phyloP scores from a whole-genome alignment of 176 grass and related monocot genomes.

The Elaeis guineensis region DNA sequence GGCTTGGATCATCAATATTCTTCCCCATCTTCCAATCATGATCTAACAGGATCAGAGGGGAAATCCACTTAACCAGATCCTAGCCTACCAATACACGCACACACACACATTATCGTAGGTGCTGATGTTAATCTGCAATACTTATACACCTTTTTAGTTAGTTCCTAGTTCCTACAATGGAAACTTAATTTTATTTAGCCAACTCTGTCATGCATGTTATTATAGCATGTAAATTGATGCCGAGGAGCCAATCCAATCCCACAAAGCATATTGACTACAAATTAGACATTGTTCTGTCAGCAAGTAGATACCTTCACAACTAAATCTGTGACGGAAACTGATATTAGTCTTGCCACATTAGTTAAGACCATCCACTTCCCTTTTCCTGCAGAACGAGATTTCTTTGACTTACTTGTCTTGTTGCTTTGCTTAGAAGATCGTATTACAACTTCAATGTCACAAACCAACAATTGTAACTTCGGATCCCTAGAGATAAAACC shows the following conservation, averaged over 20 bases:
- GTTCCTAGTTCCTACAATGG: not conserved
- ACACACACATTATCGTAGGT: too few species aligned
- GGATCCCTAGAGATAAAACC: slow-evolving; percentile 97
- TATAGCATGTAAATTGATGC: too few species aligned
- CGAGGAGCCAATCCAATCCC: not conserved
- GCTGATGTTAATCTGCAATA: not conserved
- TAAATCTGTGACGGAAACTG: slow-evolving; percentile 81
- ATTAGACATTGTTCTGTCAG: not conserved
- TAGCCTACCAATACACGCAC: too few species aligned
- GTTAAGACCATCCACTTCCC: slow-evolving; percentile 96
- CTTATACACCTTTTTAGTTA: not conserved
- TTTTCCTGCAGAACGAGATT: slow-evolving; percentile 79
- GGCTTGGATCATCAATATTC: too few species aligned
- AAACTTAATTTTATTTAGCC: not conserved
- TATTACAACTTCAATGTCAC: slow-evolving; percentile 84
- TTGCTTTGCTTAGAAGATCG: slow-evolving; percentile 53
- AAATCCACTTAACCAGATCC: too few species aligned
- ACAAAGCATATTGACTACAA: not conserved
- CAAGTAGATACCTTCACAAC: slow-evolving; percentile 68
- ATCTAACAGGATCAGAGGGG: too few species aligned
- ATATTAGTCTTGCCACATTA: slow-evolving; percentile 71
- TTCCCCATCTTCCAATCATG: too few species aligned
- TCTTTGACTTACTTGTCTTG: slow-evolving; percentile 48
- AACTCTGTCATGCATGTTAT: too few species aligned
- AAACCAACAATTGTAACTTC: slow-evolving; percentile 83